Base-by-base conservation (phyloP, 2,329 filamentous ascomycete species). In the Trichophyton schoenleinii region DNA sequence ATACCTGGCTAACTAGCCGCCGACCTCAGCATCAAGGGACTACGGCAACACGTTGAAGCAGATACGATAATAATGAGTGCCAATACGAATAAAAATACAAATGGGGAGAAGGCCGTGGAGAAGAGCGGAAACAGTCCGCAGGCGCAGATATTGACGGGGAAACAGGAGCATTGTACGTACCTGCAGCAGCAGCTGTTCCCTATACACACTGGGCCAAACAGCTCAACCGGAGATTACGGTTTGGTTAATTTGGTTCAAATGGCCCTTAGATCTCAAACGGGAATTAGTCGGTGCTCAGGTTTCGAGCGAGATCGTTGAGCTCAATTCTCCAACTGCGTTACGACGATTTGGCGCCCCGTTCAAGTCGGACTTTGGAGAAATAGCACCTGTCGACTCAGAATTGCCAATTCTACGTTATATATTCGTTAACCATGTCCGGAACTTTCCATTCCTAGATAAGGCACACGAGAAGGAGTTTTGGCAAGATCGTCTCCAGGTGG, bases 391-490 rank as follows among this genome's bases (percentile, higher is more conserved):
- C 63, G 91, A 99, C 71, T 96, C 91, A 1, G 92, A 97, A 68
- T 81, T 99, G 31, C 94, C 94, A 18, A 87, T 99, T 64, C 80
- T 99, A 64, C 85, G 94, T 66, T 97, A 94, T 77, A 96, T 99
- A 70, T 99, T 99, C 72, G 94, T 97, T 60, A 88, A 97, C 72
- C 91, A 97, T 85, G 85, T 99, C 63, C 90, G 94, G 70, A 95
- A 97, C 69, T 99, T 99, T 69, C 94, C 94, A 0, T 99, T 99
- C 71, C 83, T 99, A 65, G 91, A 99, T 75, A 90, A 95, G 79
- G 94, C 94, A 22, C 87, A 85, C 70, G 94, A 99, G 81, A 96
- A 97, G 81, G 94, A 99, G 76, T 99, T 99, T 70, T 99, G 94
- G 94, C 94, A 99, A 77, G 91, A 97, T 72, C 97, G 95, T 74